These are phyloP conservation scores for Tricholoma bakamatsutake DNA, from an alignment of 768 basidiomycete species.

Conservation along the genomic window DNA sequence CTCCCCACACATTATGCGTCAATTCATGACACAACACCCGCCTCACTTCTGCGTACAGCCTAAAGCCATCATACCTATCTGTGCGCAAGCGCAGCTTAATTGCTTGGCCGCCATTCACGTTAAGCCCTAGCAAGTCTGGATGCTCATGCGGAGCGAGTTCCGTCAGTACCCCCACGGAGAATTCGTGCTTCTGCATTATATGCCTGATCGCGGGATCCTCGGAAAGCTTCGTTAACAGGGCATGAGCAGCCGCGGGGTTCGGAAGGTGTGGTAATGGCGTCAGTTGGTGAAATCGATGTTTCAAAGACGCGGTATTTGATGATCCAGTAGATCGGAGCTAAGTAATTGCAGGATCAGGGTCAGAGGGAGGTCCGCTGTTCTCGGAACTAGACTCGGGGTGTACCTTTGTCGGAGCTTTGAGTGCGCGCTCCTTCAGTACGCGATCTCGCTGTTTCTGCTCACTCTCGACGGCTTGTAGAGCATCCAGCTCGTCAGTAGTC, in stretches of 20 bases:
- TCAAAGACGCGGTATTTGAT: constrained; percentile 28
- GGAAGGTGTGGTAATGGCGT: constrained; percentile 62
- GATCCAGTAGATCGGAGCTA: constrained; percentile 55
- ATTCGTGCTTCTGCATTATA: constrained; percentile 65
- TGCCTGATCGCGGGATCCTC: constrained; percentile 67
- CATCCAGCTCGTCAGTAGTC: constrained; percentile 51
- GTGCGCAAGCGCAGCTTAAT: constrained; percentile 70
- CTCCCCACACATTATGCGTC: constrained; percentile 67
- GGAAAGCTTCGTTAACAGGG: constrained; percentile 51
- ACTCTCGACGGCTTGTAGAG: constrained; percentile 48
- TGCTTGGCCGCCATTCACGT: constrained; percentile 52
- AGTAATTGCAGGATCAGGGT: not conserved
- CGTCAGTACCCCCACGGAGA: constrained; percentile 63
- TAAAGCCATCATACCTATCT: constrained; percentile 66
- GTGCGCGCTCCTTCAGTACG: constrained; percentile 53
- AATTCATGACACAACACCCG: constrained; percentile 74
- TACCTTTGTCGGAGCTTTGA: constrained; percentile 56
- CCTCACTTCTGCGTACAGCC: constrained; percentile 57
- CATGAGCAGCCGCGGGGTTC: constrained; percentile 48
- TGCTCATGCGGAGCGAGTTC: constrained; percentile 78
- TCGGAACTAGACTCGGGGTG: constrained; percentile 2
- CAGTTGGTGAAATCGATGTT: constrained; percentile 61
- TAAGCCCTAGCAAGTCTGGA: constrained; percentile 63
- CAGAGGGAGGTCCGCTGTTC: not conserved
- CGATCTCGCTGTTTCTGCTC: constrained; percentile 52